A percentile compares a stretch with the other conserved stretches of the same genome.
These are phyloP conservation scores for Fusarium brachygibbosum DNA, from an alignment of 2,329 filamentous ascomycete genomes.

Conservation along the genomic window DNA sequence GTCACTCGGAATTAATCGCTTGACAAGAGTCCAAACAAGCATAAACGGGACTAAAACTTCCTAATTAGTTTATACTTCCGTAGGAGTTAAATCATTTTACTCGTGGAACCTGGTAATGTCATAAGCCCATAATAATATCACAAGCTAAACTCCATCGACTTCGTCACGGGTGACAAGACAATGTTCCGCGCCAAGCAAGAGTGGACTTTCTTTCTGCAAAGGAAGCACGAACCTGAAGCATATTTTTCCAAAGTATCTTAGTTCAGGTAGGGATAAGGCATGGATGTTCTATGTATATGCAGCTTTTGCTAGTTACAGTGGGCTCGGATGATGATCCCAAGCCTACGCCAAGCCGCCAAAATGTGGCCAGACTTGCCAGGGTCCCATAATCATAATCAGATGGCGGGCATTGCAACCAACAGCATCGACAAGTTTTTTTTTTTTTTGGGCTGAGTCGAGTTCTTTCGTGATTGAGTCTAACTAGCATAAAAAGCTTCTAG, in stretches of 20 bases:
- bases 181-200: neutral
- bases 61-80: constrained; percentile 4
- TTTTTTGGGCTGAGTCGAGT: neutral
- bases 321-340: constrained; percentile 30
- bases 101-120: neutral
- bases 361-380: constrained; percentile 15
- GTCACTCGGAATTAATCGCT: constrained; percentile 31
- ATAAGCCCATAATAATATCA: neutral
- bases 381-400: constrained; percentile 4
- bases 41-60: neutral
- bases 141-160: neutral
- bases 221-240: constrained; percentile 1
- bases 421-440: constrained; percentile 3
- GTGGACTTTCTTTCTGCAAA: neutral
- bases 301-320: constrained; percentile 17
- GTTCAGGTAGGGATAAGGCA: constrained; percentile 4
- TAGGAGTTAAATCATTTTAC: neutral
- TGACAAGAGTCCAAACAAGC: neutral
- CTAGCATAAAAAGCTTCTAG: neutral
- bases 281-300: neutral
- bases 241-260: neutral
- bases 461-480: neutral
- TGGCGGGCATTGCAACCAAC: neutral
- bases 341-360: constrained; percentile 27
- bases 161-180: neutral